phyloP scores from a whole-genome alignment of 257 asterid species.

The Fraxinus anomala region DNA sequence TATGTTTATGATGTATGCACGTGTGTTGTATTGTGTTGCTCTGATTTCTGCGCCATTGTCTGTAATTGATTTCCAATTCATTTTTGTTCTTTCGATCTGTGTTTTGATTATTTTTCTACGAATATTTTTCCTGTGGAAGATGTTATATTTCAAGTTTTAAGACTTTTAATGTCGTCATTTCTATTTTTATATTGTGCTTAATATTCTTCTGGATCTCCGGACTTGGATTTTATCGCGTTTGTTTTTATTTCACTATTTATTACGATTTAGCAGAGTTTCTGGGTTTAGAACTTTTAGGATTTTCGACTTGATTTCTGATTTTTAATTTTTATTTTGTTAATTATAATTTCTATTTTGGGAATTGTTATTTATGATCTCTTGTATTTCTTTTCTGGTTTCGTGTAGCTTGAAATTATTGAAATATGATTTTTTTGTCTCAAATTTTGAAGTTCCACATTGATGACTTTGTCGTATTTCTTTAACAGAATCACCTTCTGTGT shows the following conservation, averaged over 20 bases:
- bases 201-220: conserved; percentile 42
- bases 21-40: conserved; percentile 16
- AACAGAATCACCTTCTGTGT: conserved; percentile 6
- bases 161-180: conserved; percentile 16
- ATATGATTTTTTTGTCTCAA: background rate
- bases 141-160: conserved; percentile 22
- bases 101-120: conserved; percentile 18
- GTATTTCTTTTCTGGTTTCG: too few relatives aligned
- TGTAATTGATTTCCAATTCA: conserved; percentile 16
- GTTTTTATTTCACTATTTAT: conserved; percentile 24
- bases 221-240: conserved; percentile 25
- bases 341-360: conserved; percentile 3
- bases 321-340: background rate
- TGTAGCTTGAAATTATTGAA: conserved; percentile 11
- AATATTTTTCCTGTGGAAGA: conserved; percentile 3
- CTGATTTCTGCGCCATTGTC: conserved; percentile 22
- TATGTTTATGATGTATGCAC: background rate
- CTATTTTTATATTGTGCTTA: conserved; percentile 16
- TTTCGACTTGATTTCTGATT: conserved; percentile 15
- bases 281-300: background rate
- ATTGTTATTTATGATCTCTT: background rate
- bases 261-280: conserved; percentile 5
- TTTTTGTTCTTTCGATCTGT: conserved; percentile 17
- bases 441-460: conserved; percentile 19
- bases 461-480: conserved; percentile 9